Base-by-base conservation (phyloP, 805 yeast genomes). In the Ogataea zsoltii region DNA sequence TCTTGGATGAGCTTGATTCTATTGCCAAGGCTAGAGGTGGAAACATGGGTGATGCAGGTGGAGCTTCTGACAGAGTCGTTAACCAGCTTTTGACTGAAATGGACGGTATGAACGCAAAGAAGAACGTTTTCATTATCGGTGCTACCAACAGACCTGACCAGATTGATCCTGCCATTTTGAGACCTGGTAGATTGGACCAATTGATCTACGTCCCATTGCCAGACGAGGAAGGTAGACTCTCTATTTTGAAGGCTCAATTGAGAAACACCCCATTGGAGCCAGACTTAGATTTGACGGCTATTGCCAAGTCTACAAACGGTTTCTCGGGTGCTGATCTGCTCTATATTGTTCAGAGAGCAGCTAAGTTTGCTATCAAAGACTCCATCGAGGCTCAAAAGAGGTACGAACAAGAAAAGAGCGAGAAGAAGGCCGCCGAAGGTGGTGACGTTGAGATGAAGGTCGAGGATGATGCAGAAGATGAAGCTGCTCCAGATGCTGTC, bases 61-160 rank as follows among this genome's bases (percentile, higher is more conserved):
- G 97, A 49, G 97, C 97, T 19, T 82, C 94, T 43, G 97, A 91
- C 72, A 83, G 96, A 70, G 97, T 91, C 52, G 97, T 91, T 42
- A 91, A 92, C 71, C 97, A 91, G 74, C 79, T 91, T 65, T 79
- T 91, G 67, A 90, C 97, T 7, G 96, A 91, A 74, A 94, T 94
- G 99, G 99, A 94, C 71, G 99, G 99, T 82, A 94, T 94, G 99
- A 94, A 94, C 67, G 96, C 97, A 53, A 94, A 94, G 77, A 94
- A 94, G 83, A 94, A 94, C 65, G 99, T 94, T 30, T 94, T 94
- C 65, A 97, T 94, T 46, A 89, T 94, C 72, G 99, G 99, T 73
- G 99, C 99, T 33, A 94, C 99, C 46, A 94, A 94, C 74, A 84
- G 99, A 77, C 99, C 99, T 33, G 99, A 95, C 70, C 98, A 94